A percentile compares a stretch with the other conserved stretches of the same genome.
These are phyloP conservation scores for Trypanosoma vivax DNA, from an alignment of 208 protist genomes.

Conservation along the genomic window DNA sequence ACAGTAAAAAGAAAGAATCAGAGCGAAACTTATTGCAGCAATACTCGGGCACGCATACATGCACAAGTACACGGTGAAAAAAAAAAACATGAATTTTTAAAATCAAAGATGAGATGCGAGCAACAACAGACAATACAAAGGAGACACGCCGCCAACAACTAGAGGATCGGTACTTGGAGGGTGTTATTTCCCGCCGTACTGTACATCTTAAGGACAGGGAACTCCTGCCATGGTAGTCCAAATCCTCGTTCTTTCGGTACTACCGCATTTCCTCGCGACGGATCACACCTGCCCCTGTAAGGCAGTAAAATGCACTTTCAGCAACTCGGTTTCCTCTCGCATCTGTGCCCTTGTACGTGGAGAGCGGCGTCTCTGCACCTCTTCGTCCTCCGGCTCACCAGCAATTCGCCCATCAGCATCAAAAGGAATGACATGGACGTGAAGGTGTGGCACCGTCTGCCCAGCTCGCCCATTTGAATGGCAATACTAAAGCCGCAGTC, in stretches of 20 bases:
- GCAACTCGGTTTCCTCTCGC: conserved; percentile 41
- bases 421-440: conserved; percentile 83
- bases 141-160: too few species aligned
- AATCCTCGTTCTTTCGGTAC: not conserved
- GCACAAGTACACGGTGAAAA: too few species aligned
- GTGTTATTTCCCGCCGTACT: too few species aligned
- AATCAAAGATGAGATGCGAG: too few species aligned
- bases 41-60: too few species aligned
- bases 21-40: too few species aligned
- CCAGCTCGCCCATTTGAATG: conserved; percentile 69
- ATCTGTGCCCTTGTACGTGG: conserved; percentile 48
- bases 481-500: conserved; percentile 60
- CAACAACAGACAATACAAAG: too few species aligned
- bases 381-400: conserved; percentile 60
- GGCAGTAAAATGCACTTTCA: conserved; percentile 34
- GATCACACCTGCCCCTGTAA: not conserved
- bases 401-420: conserved; percentile 56
- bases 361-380: conserved; percentile 36
- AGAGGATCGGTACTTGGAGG: too few species aligned
- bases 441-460: conserved; percentile 77
- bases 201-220: too few species aligned
- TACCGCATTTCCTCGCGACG: not conserved
- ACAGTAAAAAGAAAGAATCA: too few species aligned
- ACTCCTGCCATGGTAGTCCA: too few species aligned
- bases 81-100: too few species aligned